Percentiles rank a stretch among this genome's conserved stretches.
phyloP scores from a whole-genome alignment of 176 grass and related monocot species.

The Avena sativa region DNA sequence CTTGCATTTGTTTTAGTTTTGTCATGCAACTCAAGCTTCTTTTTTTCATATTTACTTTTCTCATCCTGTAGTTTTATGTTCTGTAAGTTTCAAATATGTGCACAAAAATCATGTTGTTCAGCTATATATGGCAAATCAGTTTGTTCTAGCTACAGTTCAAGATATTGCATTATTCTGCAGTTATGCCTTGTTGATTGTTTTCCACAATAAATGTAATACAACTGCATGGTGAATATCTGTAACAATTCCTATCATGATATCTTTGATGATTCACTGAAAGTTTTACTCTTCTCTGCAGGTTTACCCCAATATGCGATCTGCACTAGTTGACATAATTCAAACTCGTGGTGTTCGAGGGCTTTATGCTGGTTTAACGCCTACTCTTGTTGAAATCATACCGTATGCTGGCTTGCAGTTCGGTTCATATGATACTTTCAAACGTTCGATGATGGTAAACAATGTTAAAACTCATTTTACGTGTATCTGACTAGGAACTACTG shows the following conservation, averaged over 20 bases:
- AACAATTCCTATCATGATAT: neutral
- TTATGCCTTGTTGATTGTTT: slow-evolving; percentile 3
- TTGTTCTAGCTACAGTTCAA: neutral
- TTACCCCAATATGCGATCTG: slow-evolving; percentile 91
- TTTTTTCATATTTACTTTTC: neutral
- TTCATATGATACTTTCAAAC: slow-evolving; percentile 95
- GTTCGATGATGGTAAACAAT: slow-evolving; percentile 88
- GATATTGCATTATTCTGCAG: neutral
- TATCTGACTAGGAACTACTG: neutral
- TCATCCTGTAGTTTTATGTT: slow-evolving; percentile 23
- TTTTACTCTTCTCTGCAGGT: slow-evolving; percentile 58
- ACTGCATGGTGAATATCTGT: neutral
- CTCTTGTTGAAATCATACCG: slow-evolving; percentile 95
- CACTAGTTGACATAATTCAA: slow-evolving; percentile 75
- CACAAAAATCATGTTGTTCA: neutral
- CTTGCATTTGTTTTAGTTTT: neutral
- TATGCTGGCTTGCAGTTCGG: slow-evolving; percentile 97
- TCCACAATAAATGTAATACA: slow-evolving; percentile 12
- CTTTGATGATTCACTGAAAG: slow-evolving; percentile 26
- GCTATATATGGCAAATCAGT: neutral
- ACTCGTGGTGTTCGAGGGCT: slow-evolving; percentile 79
- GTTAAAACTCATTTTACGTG: slow-evolving; percentile 21
- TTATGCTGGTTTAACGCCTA: slow-evolving; percentile 83
- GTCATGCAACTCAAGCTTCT: neutral
- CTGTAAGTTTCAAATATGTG: neutral